Base-by-base conservation (phyloP, 306 rosid species). In the Hippophae rhamnoides region DNA sequence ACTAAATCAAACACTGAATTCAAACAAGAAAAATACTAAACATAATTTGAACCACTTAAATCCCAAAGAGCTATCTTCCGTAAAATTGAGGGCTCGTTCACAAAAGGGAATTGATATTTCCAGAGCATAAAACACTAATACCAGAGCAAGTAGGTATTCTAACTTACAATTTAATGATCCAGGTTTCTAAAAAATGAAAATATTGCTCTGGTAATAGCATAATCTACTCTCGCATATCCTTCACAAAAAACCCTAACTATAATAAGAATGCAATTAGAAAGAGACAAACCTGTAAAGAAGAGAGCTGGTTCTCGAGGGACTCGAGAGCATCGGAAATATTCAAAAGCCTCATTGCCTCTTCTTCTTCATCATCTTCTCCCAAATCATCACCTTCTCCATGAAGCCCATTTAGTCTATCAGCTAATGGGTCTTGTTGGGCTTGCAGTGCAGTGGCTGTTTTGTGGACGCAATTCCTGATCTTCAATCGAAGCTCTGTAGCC, bases 401-500 rank as follows among this genome's bases (percentile, higher is more conserved):
- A 26, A 48, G 10, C 13, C 55, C 58, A 54, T 26, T 59, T 64
- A 63, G 62, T n/a, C 48, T 58, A 18, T 10, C 10, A 7, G 72
- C 53, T 0, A 56, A 27, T 18, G 64, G 60, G 52, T 70, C 84
- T 47, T 76, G 63, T 61, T 47, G 56, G 63, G 51, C 47, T 46
- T 63, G 7, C 53, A 10, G 47, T 12, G 76, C 13, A 5, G 62
- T 12, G 13, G 66, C 56, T 50, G 78, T 69, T 40, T 66, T 78
- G 74, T 76, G 79, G 68, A 87, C 70, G 75, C 86, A 82, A 64
- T 80, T 86, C 67, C 67, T 64, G 86, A 92, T 92, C 79, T 92
- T 88, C 56, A 81, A 69, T 18, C 96, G 62, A 1, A 92, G 93
- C 71, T 92, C 99, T 7, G 92, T 92, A 66, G 99, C 99, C 78